Evolutionary conservation across 2,329 filamentous ascomycete genomes (phyloP).

Genomic region (Ophiostoma quercus): DNA sequence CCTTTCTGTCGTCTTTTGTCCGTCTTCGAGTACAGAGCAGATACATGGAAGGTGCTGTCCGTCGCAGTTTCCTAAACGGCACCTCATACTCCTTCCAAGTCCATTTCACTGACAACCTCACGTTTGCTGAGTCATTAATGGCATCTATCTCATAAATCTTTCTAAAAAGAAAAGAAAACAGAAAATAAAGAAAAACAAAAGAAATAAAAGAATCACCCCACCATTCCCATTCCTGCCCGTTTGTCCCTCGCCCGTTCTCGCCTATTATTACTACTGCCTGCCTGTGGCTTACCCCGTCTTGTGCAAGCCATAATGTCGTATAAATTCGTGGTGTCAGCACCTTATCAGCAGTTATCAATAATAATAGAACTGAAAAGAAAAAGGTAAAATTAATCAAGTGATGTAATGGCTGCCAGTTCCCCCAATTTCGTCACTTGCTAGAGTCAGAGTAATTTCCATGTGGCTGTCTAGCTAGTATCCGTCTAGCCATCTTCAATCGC

Average conservation of each 20-base stretch:
- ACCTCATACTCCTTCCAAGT: not conserved
- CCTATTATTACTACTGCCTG: slow-evolving; percentile 12
- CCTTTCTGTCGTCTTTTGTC: not conserved
- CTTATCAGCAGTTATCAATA: slow-evolving; percentile 11
- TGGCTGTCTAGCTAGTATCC: not conserved
- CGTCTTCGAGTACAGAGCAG: not conserved
- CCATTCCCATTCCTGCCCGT: not conserved
- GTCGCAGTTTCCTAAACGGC: not conserved
- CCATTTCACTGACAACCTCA: not conserved
- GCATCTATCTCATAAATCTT: no score
- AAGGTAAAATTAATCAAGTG: not conserved
- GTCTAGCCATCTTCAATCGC: not conserved
- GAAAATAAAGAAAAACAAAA: not conserved
- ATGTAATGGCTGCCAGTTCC: not conserved
- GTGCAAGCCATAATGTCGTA: not conserved
- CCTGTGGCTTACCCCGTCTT: not conserved
- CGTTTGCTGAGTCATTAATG: not conserved
- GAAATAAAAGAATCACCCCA: not conserved
- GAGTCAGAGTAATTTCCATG: not conserved
- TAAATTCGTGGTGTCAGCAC: slow-evolving; percentile 11
- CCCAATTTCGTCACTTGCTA: not conserved
- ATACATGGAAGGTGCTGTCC: not conserved
- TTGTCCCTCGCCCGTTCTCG: slow-evolving; percentile 16
- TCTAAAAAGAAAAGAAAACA: not conserved
- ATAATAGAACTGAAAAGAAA: not conserved